These are phyloP conservation scores for Aspergillus persii DNA, from an alignment of 2,329 filamentous ascomycete genomes.

Conservation along the genomic window DNA sequence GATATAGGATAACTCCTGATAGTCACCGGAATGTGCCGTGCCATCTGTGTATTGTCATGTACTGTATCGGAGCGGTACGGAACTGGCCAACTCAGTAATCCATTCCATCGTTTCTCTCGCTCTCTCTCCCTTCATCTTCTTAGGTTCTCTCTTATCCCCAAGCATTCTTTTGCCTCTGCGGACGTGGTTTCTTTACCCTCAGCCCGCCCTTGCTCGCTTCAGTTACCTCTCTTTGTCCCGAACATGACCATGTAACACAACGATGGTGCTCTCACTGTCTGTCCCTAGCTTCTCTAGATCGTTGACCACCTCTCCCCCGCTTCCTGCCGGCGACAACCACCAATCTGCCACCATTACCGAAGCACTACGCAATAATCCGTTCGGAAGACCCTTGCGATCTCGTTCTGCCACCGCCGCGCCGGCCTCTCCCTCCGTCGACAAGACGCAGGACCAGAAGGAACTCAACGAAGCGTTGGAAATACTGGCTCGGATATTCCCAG, in stretches of 20 bases:
- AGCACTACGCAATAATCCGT: conserved; percentile 46
- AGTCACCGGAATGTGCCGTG: no score
- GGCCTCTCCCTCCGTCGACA: conserved; percentile 26
- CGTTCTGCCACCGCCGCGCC: conserved; percentile 20
- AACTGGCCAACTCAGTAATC: not conserved
- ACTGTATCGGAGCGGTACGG: not conserved
- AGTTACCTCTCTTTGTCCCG: not conserved
- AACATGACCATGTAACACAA: conserved; percentile 35
- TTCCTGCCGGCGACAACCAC: conserved; percentile 22
- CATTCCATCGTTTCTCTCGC: not conserved
- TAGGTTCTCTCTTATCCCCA: not conserved
- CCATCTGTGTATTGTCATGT: not conserved
- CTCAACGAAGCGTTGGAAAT: conserved; percentile 43
- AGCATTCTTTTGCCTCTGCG: not conserved
- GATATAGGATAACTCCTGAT: no score
- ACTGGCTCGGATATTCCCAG: conserved; percentile 45
- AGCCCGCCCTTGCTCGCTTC: not conserved
- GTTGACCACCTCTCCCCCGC: conserved; percentile 27
- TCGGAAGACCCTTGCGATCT: conserved; percentile 33
- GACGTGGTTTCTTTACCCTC: not conserved
- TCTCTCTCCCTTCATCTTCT: not conserved
- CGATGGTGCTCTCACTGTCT: conserved; percentile 40
- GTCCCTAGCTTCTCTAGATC: conserved; percentile 36
- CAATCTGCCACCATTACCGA: conserved; percentile 40
- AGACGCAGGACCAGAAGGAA: conserved; percentile 36